phyloP scores from a whole-genome alignment of 768 basidiomycete genomes.

The Fistulinella prunicolor region DNA sequence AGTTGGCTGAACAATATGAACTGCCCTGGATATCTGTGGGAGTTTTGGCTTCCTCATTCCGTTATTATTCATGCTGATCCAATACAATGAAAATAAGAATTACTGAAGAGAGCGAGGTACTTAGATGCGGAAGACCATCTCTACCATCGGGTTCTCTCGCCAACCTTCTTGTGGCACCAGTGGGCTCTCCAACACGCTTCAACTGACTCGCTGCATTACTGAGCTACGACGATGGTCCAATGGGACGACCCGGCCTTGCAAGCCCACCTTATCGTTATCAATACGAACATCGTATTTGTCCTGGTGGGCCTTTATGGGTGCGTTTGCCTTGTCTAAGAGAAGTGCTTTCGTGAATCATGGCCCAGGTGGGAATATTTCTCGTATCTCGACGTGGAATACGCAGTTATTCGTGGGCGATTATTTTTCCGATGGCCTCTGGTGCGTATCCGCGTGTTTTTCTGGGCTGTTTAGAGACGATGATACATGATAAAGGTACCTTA shows the following conservation, averaged over 20 bases:
- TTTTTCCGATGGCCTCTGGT: conserved; percentile 29
- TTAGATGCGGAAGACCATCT: no score
- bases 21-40: conserved; percentile 9
- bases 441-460: background rate
- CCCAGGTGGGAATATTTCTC: conserved; percentile 27
- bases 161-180: background rate
- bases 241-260: conserved; percentile 13
- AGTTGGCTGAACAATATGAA: no score
- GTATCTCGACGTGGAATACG: conserved; percentile 20
- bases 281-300: conserved; percentile 15
- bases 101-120: no score
- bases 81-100: no score
- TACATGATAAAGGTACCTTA: conserved; percentile 20
- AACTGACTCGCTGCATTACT: background rate
- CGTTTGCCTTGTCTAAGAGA: background rate
- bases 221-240: conserved; percentile 16
- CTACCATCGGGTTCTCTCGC: background rate
- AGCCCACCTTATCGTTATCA: background rate
- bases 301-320: conserved; percentile 25
- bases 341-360: background rate
- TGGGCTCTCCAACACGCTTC: background rate
- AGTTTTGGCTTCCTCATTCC: background rate
- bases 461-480: background rate
- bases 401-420: conserved; percentile 20
- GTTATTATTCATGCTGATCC: no score